These are phyloP conservation scores for Xylariaceae sp. DNA, from an alignment of 2,329 filamentous ascomycete genomes.

Conservation along the genomic window DNA sequence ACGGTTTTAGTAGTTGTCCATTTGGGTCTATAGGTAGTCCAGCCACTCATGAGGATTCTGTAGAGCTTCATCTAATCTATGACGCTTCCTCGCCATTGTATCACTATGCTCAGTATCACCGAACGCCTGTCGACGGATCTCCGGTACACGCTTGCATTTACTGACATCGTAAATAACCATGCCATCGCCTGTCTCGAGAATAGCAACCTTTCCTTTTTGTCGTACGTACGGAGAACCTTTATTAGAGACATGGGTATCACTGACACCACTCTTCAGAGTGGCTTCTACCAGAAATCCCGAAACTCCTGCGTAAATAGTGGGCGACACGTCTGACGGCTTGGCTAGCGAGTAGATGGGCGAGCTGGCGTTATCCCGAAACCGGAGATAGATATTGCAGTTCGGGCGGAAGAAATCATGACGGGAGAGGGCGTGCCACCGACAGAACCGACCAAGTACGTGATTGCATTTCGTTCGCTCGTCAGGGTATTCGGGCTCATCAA, in stretches of 20 bases:
- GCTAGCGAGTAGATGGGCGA: slow-evolving; percentile 46
- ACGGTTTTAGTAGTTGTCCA: too few relatives aligned
- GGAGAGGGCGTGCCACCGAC: slow-evolving; percentile 49
- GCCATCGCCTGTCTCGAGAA: slow-evolving; percentile 33
- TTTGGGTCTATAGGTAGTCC: background rate
- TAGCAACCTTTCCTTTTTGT: slow-evolving; percentile 17
- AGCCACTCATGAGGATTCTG: slow-evolving; percentile 17
- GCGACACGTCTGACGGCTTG: slow-evolving; percentile 45
- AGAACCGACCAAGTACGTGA: slow-evolving; percentile 31
- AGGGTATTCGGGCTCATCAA: slow-evolving; percentile 16
- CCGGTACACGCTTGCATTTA: slow-evolving; percentile 25
- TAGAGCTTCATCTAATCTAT: slow-evolving; percentile 27
- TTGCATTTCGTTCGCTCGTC: slow-evolving; percentile 34
- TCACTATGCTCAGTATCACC: slow-evolving; percentile 1
- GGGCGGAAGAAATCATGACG: slow-evolving; percentile 45
- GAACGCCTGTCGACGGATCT: slow-evolving; percentile 22
- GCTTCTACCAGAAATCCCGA: slow-evolving; percentile 47
- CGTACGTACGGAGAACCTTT: slow-evolving; percentile 11
- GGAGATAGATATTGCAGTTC: slow-evolving; percentile 48
- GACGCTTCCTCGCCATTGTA: slow-evolving; percentile 10
- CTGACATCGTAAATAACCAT: slow-evolving; percentile 24
- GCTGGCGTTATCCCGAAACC: slow-evolving; percentile 16
- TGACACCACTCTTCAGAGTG: slow-evolving; percentile 26
- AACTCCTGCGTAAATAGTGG: slow-evolving; percentile 50
- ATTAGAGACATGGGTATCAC: background rate